These are phyloP conservation scores for Aspergillus sparsus DNA, from an alignment of 495 filamentous ascomycete genomes.

Conservation along the genomic window DNA sequence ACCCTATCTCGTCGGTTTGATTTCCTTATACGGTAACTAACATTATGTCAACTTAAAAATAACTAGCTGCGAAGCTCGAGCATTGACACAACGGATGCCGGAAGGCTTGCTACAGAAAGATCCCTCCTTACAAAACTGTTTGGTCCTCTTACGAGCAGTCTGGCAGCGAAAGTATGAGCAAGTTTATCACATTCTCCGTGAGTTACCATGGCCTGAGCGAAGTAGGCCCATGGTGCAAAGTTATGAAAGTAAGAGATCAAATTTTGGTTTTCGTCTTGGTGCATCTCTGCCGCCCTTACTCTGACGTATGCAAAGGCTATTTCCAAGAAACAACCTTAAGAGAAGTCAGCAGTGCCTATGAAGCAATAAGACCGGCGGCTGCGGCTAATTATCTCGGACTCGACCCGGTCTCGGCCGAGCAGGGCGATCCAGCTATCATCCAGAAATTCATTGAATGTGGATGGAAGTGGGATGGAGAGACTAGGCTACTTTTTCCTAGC, in stretches of 20 bases:
- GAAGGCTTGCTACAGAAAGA: slow-evolving; percentile 38
- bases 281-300: slow-evolving; percentile 5
- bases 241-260: slow-evolving; percentile 41
- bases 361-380: slow-evolving; percentile 46
- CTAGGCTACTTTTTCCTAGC: slow-evolving; percentile 42
- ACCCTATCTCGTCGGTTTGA: neutral
- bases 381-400: slow-evolving; percentile 52
- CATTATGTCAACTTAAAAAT: neutral
- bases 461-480: slow-evolving; percentile 49
- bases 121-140: slow-evolving; percentile 45
- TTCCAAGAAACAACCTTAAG: slow-evolving; percentile 52
- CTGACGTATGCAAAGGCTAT: slow-evolving; percentile 28
- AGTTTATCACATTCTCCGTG: slow-evolving; percentile 45
- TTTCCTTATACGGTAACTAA: slow-evolving; percentile 11
- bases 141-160: slow-evolving; percentile 48
- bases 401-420: slow-evolving; percentile 32
- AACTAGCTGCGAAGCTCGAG: slow-evolving; percentile 53
- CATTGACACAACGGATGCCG: slow-evolving; percentile 52
- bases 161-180: slow-evolving; percentile 50
- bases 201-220: slow-evolving; percentile 45
- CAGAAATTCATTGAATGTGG: slow-evolving; percentile 44
- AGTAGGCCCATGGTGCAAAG: slow-evolving; percentile 42
- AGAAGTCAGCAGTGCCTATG: slow-evolving; percentile 50
- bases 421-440: slow-evolving; percentile 36
- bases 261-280: neutral